phyloP scores from a whole-genome alignment of 225 moss, liverwort and hornwort species.

The Pleurozium schreberi region DNA sequence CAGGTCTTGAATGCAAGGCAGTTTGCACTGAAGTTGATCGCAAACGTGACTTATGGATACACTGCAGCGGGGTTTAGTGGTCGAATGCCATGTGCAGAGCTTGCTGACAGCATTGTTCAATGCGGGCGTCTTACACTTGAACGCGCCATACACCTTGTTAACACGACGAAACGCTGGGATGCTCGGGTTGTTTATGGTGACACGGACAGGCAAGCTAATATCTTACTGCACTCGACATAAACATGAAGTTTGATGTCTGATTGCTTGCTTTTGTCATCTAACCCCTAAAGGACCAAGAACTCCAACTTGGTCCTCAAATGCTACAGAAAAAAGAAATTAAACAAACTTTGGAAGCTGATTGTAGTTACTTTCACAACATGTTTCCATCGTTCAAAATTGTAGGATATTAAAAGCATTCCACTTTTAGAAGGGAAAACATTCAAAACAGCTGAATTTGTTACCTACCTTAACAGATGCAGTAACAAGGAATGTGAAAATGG shows the following conservation, averaged over 20 bases:
- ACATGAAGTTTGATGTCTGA: neutral
- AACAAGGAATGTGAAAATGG: neutral
- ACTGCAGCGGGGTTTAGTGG: constrained; percentile 98
- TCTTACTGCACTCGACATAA: neutral
- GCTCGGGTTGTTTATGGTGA: constrained; percentile 96
- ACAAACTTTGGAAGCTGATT: neutral
- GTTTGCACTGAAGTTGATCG: constrained; percentile 93
- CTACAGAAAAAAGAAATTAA: too few species aligned
- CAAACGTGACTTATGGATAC: constrained; percentile 99
- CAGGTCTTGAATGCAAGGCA: constrained; percentile 97
- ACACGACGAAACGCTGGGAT: constrained; percentile 70
- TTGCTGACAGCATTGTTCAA: constrained; percentile 97
- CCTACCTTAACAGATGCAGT: neutral
- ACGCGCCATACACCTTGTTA: constrained; percentile 84
- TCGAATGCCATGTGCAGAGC: constrained; percentile 98
- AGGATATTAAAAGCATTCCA: neutral
- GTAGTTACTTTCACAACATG: neutral
- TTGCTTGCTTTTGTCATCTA: neutral
- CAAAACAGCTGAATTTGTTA: neutral
- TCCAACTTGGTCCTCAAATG: neutral
- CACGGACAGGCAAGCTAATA: constrained; percentile 71
- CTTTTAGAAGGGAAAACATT: neutral
- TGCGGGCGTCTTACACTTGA: constrained; percentile 91
- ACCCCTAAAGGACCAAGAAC: neutral
- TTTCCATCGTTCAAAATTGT: neutral